A percentile compares a stretch with the other conserved stretches of the same genome.
Conservation (phyloP, 768 basidiomycete genomes). For the Suillus tomentosus region DNA sequence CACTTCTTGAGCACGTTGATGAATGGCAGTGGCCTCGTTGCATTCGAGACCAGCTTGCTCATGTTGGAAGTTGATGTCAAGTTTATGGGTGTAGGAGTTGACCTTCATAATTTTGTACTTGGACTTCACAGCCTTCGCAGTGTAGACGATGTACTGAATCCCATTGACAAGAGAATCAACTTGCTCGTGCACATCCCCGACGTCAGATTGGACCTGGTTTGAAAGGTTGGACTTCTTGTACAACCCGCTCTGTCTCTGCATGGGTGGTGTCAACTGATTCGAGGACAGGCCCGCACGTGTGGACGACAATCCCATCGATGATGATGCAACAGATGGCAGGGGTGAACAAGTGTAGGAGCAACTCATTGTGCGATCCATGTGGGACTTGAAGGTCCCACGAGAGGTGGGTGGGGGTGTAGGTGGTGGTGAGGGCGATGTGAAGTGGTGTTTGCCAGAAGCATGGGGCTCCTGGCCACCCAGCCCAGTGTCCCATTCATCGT, state of each 20-base stretch:
- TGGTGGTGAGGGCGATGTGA: not conserved
- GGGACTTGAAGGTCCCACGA: not conserved
- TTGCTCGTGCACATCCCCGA: not conserved
- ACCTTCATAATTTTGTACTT: not conserved
- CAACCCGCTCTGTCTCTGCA: not conserved
- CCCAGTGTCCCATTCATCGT: not conserved
- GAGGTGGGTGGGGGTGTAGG: not conserved
- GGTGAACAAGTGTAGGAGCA: not conserved
- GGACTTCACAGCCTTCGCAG: not conserved
- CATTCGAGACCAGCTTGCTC: not conserved
- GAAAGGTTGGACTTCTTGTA: not conserved
- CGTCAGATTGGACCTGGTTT: not conserved
- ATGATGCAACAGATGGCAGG: not conserved
- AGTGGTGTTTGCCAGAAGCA: not conserved
- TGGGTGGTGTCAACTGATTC: not conserved
- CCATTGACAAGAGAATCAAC: accelerated
- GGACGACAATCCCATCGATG: not conserved
- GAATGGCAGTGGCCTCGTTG: not conserved
- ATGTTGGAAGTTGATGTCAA: not conserved
- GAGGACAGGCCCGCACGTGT: not conserved
- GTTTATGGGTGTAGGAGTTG: not conserved
- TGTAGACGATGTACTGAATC: not conserved
- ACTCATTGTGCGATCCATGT: accelerated
- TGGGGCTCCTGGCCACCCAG: not conserved
- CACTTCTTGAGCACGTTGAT: not conserved